These are phyloP conservation scores for Fusarium penzigii DNA, from an alignment of 2,329 filamentous ascomycete species.

Conservation along the genomic window DNA sequence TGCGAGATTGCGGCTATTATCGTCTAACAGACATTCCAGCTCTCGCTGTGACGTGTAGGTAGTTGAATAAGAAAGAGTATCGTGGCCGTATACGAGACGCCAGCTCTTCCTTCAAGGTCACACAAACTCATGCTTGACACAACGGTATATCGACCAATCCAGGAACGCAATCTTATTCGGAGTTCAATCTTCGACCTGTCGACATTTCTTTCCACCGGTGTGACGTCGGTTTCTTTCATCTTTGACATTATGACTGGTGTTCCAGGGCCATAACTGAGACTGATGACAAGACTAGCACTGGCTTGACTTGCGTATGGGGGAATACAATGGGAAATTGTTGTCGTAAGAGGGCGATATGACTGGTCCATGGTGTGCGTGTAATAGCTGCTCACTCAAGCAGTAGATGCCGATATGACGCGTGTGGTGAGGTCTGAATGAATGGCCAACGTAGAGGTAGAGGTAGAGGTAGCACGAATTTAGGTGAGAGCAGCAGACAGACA, in stretches of 20 bases:
- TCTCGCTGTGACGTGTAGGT: not conserved
- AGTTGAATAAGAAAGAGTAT: conserved; percentile 8
- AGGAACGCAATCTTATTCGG: conserved; percentile 10
- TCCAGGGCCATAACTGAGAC: not conserved
- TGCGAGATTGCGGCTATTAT: not conserved
- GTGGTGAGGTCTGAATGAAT: not conserved
- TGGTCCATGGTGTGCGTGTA: conserved; percentile 13
- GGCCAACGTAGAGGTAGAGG: not conserved
- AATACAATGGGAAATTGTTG: not conserved
- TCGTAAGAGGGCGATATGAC: conserved; percentile 14
- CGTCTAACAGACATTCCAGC: not conserved
- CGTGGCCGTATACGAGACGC: conserved; percentile 12
- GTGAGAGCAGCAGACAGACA: not conserved
- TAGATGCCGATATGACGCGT: not conserved
- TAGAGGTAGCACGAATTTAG: not conserved
- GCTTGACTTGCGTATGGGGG: not conserved
- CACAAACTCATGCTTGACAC: conserved; percentile 12
- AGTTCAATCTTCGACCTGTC: conserved; percentile 3
- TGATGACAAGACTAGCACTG: not conserved
- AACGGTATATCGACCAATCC: conserved; percentile 13
- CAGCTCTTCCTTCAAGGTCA: conserved; percentile 18
- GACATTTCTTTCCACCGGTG: not conserved
- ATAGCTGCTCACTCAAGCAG: conserved; percentile 4
- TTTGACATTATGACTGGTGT: not conserved
- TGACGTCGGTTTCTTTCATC: not conserved